Evolutionary conservation across 768 basidiomycete species (phyloP).

Genomic region (Multifurca ochricompacta): DNA sequence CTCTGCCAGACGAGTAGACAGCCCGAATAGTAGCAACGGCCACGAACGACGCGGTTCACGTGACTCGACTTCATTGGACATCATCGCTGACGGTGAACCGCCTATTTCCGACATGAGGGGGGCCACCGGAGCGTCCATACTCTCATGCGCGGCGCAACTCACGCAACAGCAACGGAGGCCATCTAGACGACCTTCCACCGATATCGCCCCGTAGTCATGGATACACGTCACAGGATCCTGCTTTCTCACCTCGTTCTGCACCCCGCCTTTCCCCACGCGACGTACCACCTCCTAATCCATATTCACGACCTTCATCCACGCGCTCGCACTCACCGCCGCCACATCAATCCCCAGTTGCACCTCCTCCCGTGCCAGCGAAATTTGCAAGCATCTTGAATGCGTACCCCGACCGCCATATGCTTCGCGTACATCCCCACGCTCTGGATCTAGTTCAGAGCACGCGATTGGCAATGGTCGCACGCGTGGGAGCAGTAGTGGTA

Average conservation of each 20-base stretch:
- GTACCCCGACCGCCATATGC: constrained; percentile 38
- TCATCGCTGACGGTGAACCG: constrained; percentile 8
- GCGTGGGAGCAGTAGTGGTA: constrained; percentile 14
- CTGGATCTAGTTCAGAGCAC: constrained; percentile 27
- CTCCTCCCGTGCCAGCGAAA: constrained; percentile 39
- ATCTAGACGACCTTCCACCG: constrained; percentile 15
- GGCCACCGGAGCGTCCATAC: constrained; percentile 4
- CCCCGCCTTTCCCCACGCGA: constrained; percentile 9
- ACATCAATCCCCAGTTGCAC: constrained; percentile 23
- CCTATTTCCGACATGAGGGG: constrained; percentile 15
- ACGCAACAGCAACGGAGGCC: constrained; percentile 15
- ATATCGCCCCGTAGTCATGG: constrained; percentile 15
- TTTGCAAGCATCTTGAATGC: constrained; percentile 69
- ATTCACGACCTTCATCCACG: not conserved
- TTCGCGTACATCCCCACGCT: constrained; percentile 23
- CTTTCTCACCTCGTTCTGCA: constrained; percentile 13
- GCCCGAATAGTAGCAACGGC: constrained; percentile 28
- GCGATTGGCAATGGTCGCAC: constrained; percentile 21
- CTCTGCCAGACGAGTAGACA: constrained; percentile 69
- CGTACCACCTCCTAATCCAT: constrained; percentile 12
- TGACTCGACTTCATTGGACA: constrained; percentile 15
- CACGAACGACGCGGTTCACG: constrained; percentile 16
- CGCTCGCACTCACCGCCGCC: constrained; percentile 25
- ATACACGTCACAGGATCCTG: constrained; percentile 8
- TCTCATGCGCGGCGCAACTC: constrained; percentile 14